Evolutionary conservation across 1,284 basidiomycete species (phyloP), one percentile per base, ranked within the genome.

Genomic region (Ustilago cynodontis): DNA sequence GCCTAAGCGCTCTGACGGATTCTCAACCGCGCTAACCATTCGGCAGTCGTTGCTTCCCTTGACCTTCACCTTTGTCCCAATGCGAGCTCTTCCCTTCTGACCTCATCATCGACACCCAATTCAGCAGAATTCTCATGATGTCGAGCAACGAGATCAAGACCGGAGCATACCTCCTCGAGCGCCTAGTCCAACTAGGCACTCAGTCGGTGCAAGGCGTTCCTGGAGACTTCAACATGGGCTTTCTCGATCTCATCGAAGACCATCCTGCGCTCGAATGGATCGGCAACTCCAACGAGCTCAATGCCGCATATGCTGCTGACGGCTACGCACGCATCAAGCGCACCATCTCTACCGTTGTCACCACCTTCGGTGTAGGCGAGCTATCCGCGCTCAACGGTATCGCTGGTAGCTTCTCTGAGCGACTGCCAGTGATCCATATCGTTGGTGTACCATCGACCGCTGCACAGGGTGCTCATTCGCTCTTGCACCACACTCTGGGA

Each of bases 361-460:
- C 87, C 13, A 95, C 94, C 1, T 95, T 94, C 79, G 94, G 94
- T 69, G 95, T 97, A 13, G 95, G 82, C n/a, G 82, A 84, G 94
- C 53, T 95, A 94, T 87, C 88, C 94, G 82, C 82, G 3, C 59
- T 81, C 43, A 84, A 83, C 58, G 82, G 81, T 90, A 86, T 87
- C n/a, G 87, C 88, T 3, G 88, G 88, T 22, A 82, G 82, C 53
- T 87, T 88, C 59, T 92, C 93, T 28, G 95, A 98, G 87, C 92
- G 94, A 87, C 91, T 98, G 6, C 95, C 95, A 9, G 90, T 98
- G 4, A 89, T 98, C 7, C 95, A 98, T 85, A 90, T 98, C 54
- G 95, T 93, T 55, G 95, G 95, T 65, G 91, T 91, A 1, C 95
- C 95, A 0, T 92, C 90, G 75, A 93, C 92, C 1, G 79, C 87